Evolutionary conservation across 2,329 filamentous ascomycete species (phyloP), one percentile per base, ranked within the genome.

Genomic region (Epichloe gansuensis): DNA sequence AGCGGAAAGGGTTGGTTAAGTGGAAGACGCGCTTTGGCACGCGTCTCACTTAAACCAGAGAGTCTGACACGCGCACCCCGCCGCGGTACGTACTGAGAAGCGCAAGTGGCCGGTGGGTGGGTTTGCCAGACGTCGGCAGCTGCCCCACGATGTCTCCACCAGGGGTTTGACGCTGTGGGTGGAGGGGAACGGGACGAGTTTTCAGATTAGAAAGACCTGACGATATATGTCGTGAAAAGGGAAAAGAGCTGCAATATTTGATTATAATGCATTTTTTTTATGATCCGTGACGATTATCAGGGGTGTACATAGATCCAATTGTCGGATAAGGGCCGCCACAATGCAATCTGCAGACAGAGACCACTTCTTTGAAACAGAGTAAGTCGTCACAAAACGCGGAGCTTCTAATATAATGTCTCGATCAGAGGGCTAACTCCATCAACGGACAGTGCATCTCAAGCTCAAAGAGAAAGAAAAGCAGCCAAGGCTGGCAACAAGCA

Each of bases 331-430:
- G 31, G 12, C 40, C 56, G 53, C 54, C 55, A 84, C 80, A 74
- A 85, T 86, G 66, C 77, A 81, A 56, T 85, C 86, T 31, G 77
- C 79, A 49, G 80, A 95, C 63, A 77, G 83, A 49, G 83, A 85
- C 34, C 81, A 93, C 64, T 97, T 94, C 73, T 97, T 97, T 64
- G 87, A 96, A 68, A 94, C 89, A 34, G 86, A 90, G 88, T 93
- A 71, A 69, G 82, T 66, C 25, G 25, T 38, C n/a, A 31, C 31
- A 31, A 31, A 9, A 31, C 31, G 31, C 9, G 31, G 8, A 31
- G 31, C 31, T 31, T 31, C 31, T 31, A 11, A 31, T 11, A 9
- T 31, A 31, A 31, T 31, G 31, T 31, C 31, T 8, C 31, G 31
- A 31, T 31, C 31, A 31, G 31, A 31, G 9, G 31, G 9, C 31